Evolutionary conservation across 2,329 filamentous ascomycete genomes (phyloP).

Genomic region (Apiospora rasikravindrae): DNA sequence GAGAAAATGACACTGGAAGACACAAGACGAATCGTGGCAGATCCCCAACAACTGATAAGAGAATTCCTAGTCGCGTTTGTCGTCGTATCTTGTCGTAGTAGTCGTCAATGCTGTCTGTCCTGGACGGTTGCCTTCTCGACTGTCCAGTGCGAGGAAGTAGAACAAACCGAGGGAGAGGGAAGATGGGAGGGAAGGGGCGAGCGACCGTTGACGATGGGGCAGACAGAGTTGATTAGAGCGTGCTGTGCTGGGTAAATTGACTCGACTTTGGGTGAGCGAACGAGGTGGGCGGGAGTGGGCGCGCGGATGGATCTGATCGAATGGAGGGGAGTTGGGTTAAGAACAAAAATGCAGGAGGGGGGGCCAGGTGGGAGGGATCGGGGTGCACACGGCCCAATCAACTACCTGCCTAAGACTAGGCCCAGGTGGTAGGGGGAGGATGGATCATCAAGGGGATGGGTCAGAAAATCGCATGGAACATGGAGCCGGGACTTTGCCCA

Average conservation of each 20-base stretch:
- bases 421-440: not conserved
- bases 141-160: not conserved
- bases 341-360: conserved; percentile 19
- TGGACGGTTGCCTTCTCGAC: not conserved
- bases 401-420: not conserved
- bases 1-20: not conserved
- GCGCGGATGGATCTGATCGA: conserved; percentile 13
- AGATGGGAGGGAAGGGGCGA: not conserved
- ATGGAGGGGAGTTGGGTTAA: conserved; percentile 15
- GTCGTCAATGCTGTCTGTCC: not conserved
- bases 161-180: not conserved
- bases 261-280: conserved; percentile 4
- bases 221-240: conserved; percentile 8
- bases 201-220: conserved; percentile 14
- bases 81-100: not conserved
- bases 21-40: not conserved
- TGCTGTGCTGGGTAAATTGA: conserved; percentile 6
- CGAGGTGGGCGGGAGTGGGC: conserved; percentile 16
- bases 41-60: conserved; percentile 5
- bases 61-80: conserved; percentile 3
- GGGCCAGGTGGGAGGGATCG: conserved; percentile 15
- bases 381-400: conserved; percentile 14
- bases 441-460: conserved; percentile 7
- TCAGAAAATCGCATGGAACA: conserved; percentile 15
- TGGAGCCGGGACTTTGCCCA: conserved; percentile 9